Conservation (phyloP, 768 basidiomycete genomes). For the Mycena rosella region DNA sequence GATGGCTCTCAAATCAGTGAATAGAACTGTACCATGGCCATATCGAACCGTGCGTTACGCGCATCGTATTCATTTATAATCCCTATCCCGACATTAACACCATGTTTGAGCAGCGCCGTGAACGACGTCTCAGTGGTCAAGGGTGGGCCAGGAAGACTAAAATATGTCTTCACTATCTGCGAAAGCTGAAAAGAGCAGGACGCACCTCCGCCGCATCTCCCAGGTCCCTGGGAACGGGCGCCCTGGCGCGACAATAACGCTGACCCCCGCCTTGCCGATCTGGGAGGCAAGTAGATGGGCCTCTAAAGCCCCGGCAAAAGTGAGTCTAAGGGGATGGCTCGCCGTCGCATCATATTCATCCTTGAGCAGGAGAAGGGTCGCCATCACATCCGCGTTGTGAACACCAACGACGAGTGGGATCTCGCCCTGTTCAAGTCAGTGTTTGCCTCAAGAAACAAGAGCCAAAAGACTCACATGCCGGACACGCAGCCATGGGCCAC, state of each 20-base stretch:
- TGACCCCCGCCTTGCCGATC: slow-evolving; percentile 70
- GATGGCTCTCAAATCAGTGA: not conserved
- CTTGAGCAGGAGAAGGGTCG: slow-evolving; percentile 74
- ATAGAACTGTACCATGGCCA: slow-evolving; percentile 59
- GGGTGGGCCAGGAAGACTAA: slow-evolving; percentile 80
- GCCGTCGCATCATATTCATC: slow-evolving; percentile 58
- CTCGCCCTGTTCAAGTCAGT: slow-evolving; percentile 59
- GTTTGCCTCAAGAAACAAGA: slow-evolving; percentile 24
- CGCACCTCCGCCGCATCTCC: slow-evolving; percentile 76
- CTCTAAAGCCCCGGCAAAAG: slow-evolving; percentile 73
- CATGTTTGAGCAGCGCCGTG: slow-evolving; percentile 64
- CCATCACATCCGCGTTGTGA: slow-evolving; percentile 82
- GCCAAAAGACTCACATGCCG: slow-evolving; percentile 47
- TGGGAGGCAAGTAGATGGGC: slow-evolving; percentile 73
- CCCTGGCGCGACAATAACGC: slow-evolving; percentile 76
- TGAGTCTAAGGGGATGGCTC: slow-evolving; percentile 52
- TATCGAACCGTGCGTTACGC: slow-evolving; percentile 77
- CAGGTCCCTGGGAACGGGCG: slow-evolving; percentile 75
- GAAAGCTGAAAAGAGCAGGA: not conserved
- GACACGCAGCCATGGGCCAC: slow-evolving; percentile 51
- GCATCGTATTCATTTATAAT: slow-evolving; percentile 71
- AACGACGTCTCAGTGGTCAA: slow-evolving; percentile 67
- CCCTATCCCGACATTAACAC: slow-evolving; percentile 77
- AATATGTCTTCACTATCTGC: too few species aligned
- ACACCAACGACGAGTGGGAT: slow-evolving; percentile 76